phyloP scores from a whole-genome alignment of 805 yeast species.

The Dipodascus geniculatus region DNA sequence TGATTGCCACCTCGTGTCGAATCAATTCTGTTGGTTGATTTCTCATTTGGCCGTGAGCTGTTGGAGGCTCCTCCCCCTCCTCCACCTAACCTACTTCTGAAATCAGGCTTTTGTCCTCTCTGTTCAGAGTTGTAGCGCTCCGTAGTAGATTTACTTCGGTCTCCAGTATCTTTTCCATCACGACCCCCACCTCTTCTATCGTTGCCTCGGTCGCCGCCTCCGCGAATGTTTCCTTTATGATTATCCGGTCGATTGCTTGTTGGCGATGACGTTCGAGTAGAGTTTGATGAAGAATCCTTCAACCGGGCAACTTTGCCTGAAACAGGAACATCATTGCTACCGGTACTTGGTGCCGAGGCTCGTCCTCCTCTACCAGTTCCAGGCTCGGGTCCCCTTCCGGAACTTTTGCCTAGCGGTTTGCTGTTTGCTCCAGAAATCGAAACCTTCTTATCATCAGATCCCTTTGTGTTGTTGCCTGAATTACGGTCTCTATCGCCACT shows the following conservation, averaged over 20 bases:
- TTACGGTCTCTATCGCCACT: not conserved
- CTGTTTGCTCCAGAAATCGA: not conserved
- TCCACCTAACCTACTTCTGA: constrained; percentile 1
- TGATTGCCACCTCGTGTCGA: not conserved
- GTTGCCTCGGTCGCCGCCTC: not conserved
- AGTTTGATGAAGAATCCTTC: not conserved
- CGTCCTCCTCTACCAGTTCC: not conserved
- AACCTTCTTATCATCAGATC: not conserved
- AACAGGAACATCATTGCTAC: not conserved
- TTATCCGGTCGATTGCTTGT: constrained; percentile 1
- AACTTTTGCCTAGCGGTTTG: not conserved
- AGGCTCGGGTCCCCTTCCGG: not conserved
- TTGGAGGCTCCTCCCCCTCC: not conserved
- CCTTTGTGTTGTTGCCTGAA: not conserved
- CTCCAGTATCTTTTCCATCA: constrained; percentile 5
- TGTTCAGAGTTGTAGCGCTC: constrained; percentile 2
- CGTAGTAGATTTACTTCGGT: constrained; percentile 2
- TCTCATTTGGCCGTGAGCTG: not conserved
- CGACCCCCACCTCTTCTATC: constrained; percentile 4
- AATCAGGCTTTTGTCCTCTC: constrained; percentile 4
- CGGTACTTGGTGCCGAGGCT: not conserved
- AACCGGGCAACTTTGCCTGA: not conserved
- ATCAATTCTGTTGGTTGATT: not conserved
- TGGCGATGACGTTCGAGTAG: not conserved
- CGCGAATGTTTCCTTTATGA: constrained; percentile 1